Evolutionary conservation across 1,284 basidiomycete species (phyloP).

Genomic region (Cutaneotrichosporon sp.): DNA sequence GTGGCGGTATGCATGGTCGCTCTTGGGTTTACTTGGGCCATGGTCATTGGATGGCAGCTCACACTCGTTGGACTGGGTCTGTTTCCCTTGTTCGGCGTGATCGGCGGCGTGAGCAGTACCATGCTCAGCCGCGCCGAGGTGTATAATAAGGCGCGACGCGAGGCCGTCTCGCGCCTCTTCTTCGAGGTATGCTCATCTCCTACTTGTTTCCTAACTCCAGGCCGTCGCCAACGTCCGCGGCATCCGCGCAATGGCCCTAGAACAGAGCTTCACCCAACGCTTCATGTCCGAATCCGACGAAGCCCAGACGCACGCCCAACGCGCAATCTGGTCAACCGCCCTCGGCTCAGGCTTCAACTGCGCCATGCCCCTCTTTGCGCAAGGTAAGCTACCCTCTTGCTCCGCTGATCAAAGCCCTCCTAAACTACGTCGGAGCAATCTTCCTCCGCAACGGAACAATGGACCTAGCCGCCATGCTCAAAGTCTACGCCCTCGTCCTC

Average conservation of each 20-base stretch:
- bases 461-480: conserved; percentile 80
- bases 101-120: conserved; percentile 65
- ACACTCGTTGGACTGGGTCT: conserved; percentile 87
- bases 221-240: conserved; percentile 81
- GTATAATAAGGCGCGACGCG: conserved; percentile 76
- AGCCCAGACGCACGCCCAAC: conserved; percentile 68
- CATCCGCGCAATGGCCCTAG: conserved; percentile 87
- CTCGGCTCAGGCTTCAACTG: conserved; percentile 77
- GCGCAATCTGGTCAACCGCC: conserved; percentile 77
- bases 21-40: conserved; percentile 82
- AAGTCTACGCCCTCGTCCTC: conserved; percentile 85
- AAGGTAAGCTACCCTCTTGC: conserved; percentile 55
- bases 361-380: conserved; percentile 79
- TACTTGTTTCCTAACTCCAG: conserved; percentile 49
- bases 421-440: conserved; percentile 85
- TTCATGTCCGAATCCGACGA: conserved; percentile 65
- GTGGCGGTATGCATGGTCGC: conserved; percentile 78
- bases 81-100: conserved; percentile 74
- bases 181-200: conserved; percentile 63
- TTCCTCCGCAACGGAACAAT: conserved; percentile 79
- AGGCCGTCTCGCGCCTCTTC: conserved; percentile 79
- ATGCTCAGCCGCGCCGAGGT: conserved; percentile 61
- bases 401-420: conserved; percentile 59
- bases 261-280: conserved; percentile 66
- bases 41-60: conserved; percentile 85